Conservation (phyloP, 306 rosid species). For the Astragalus membranaceus region DNA sequence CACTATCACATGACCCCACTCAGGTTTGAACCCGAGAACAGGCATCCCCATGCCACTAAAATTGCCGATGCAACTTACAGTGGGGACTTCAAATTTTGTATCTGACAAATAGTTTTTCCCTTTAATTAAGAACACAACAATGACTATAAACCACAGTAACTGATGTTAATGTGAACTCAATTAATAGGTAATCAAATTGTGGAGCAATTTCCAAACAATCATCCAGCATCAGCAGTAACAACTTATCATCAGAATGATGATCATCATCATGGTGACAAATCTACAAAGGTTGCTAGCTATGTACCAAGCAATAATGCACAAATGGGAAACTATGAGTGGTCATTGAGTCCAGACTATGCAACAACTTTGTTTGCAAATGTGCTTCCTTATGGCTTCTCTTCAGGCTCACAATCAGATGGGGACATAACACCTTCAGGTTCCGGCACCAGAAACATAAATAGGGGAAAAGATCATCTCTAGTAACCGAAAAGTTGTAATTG, state of each 20-base stretch:
- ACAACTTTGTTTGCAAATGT: constrained; percentile 5
- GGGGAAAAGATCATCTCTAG: no score
- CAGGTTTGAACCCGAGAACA: no score
- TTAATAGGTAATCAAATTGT: constrained; percentile 30
- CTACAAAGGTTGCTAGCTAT: constrained; percentile 12
- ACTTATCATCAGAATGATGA: constrained; percentile 24
- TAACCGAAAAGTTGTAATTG: no score
- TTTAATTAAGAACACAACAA: neutral
- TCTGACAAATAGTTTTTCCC: neutral
- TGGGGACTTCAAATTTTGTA: neutral
- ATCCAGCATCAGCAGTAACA: constrained; percentile 15
- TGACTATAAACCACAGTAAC: neutral
- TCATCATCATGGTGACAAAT: constrained; percentile 18
- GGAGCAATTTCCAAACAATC: constrained; percentile 22
- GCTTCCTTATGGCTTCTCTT: constrained; percentile 18
- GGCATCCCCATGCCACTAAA: no score
- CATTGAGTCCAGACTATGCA: constrained; percentile 12
- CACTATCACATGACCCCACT: no score
- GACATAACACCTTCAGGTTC: constrained; percentile 37
- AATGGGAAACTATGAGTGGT: constrained; percentile 37
- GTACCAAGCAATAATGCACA: constrained; percentile 13
- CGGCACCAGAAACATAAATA: neutral
- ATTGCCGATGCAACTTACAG: no score
- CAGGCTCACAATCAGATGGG: constrained; percentile 45
- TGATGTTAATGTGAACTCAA: neutral